A percentile compares a stretch with the other conserved stretches of the same genome.
phyloP scores from a whole-genome alignment of 2,329 filamentous ascomycete species.

The Epichloe uncinata region DNA sequence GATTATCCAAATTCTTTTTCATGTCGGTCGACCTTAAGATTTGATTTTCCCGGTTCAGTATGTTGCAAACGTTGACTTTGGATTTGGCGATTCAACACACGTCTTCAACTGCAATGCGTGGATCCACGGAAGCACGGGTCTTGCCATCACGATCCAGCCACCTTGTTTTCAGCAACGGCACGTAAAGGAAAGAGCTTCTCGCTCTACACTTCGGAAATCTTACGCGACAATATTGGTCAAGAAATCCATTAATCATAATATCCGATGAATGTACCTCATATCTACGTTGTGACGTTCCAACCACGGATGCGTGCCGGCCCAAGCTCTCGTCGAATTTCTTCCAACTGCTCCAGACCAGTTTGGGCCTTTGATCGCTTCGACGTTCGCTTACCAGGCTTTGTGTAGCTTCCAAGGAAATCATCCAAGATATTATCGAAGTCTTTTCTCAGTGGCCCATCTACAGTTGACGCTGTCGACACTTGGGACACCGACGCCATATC shows the following conservation, averaged over 20 bases:
- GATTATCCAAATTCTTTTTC: too few relatives aligned
- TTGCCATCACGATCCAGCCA: neutral
- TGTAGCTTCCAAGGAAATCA: conserved; percentile 71
- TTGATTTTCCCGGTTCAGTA: too few relatives aligned
- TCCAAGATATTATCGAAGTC: conserved; percentile 90
- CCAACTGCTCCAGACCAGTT: conserved; percentile 75
- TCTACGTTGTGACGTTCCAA: conserved; percentile 6
- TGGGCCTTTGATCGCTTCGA: conserved; percentile 72
- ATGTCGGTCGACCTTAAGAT: too few relatives aligned
- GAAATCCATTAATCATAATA: conserved; percentile 3
- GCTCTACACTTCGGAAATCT: neutral
- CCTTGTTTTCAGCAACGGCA: neutral
- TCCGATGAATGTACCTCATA: neutral
- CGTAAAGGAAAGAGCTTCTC: too few relatives aligned
- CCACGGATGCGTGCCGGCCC: conserved; percentile 56
- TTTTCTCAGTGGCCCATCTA: conserved; percentile 51
- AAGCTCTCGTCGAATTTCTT: conserved; percentile 71
- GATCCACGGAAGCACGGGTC: too few relatives aligned
- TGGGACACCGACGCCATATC: conserved; percentile 45
- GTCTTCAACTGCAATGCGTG: too few relatives aligned
- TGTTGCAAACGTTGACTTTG: too few relatives aligned
- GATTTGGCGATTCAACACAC: too few relatives aligned
- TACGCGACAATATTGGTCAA: neutral
- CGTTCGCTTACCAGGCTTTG: conserved; percentile 56
- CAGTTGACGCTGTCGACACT: conserved; percentile 50